Percentiles rank a stretch among this genome's conserved stretches.
Evolutionary conservation across 345 rosid genomes (phyloP).

Genomic region (Clausena lansium): DNA sequence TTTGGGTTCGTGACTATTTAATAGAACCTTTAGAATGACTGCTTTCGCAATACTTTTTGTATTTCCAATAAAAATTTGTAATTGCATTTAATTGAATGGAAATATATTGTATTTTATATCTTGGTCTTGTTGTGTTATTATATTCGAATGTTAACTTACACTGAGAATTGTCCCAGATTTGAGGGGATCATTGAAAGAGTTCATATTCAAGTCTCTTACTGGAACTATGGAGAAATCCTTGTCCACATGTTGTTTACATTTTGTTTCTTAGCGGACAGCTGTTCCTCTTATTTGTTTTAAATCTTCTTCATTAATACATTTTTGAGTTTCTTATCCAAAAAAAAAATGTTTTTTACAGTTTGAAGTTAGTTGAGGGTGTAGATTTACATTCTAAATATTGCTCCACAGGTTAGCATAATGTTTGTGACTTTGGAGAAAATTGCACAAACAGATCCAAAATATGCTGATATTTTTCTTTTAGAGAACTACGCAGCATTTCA

Average conservation of each 20-base stretch:
- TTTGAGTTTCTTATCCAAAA: no score
- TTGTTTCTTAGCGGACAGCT: no score
- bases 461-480: constrained; percentile 84
- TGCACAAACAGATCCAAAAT: constrained; percentile 89
- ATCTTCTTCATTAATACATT: no score
- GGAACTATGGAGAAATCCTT: background rate
- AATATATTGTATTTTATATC: background rate
- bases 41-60: background rate
- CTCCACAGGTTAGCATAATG: constrained; percentile 88
- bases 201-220: background rate
- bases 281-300: no score
- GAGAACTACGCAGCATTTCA: constrained; percentile 99
- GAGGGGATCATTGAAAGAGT: background rate
- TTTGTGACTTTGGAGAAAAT: constrained; percentile 92
- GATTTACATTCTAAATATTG: constrained; percentile 18
- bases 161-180: background rate
- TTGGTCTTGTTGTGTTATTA: background rate
- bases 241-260: background rate
- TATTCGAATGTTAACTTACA: background rate
- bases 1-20: background rate
- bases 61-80: background rate
- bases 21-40: background rate
- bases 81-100: background rate
- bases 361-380: background rate
- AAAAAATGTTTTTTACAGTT: background rate